These are phyloP conservation scores for Hypoxylon perforatum DNA, from an alignment of 495 filamentous ascomycete species.

Conservation along the genomic window DNA sequence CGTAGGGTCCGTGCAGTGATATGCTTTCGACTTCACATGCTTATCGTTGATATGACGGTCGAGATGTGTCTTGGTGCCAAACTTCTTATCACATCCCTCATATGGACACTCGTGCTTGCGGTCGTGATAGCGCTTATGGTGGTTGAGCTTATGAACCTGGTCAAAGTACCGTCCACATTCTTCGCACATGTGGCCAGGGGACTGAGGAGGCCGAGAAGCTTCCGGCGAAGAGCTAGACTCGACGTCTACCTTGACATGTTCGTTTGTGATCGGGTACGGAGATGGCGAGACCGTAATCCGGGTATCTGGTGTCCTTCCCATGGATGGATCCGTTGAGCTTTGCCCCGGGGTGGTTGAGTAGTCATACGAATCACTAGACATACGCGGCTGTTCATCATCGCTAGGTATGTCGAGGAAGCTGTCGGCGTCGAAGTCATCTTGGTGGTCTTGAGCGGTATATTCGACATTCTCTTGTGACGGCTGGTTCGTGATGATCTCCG, in stretches of 20 bases:
- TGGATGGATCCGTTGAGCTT: constrained; percentile 53
- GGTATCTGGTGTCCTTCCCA: constrained; percentile 56
- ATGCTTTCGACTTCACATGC: constrained; percentile 60
- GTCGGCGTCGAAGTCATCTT: constrained; percentile 44
- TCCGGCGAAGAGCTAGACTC: constrained; percentile 43
- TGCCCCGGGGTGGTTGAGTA: constrained; percentile 55
- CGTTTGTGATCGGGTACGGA: constrained; percentile 40
- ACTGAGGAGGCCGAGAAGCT: constrained; percentile 41
- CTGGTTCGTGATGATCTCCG: constrained; percentile 41
- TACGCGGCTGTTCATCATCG: constrained; percentile 44
- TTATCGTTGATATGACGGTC: constrained; percentile 64
- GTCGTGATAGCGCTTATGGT: constrained; percentile 62
- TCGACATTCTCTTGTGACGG: constrained; percentile 25
- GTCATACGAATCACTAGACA: constrained; percentile 47
- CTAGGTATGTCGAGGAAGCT: constrained; percentile 47
- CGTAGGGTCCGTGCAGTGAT: constrained; percentile 56
- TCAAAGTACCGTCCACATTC: constrained; percentile 57
- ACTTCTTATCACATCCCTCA: constrained; percentile 54
- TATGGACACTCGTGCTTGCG: constrained; percentile 57
- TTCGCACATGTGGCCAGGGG: constrained; percentile 50
- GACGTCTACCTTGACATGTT: constrained; percentile 34
- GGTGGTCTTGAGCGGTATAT: constrained; percentile 11
- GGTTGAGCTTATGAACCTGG: constrained; percentile 61
- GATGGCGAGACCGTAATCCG: constrained; percentile 52
- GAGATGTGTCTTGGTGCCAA: constrained; percentile 64